Base-by-base conservation (phyloP, 2,329 filamentous ascomycete species). In the Clonostachys byssicola region DNA sequence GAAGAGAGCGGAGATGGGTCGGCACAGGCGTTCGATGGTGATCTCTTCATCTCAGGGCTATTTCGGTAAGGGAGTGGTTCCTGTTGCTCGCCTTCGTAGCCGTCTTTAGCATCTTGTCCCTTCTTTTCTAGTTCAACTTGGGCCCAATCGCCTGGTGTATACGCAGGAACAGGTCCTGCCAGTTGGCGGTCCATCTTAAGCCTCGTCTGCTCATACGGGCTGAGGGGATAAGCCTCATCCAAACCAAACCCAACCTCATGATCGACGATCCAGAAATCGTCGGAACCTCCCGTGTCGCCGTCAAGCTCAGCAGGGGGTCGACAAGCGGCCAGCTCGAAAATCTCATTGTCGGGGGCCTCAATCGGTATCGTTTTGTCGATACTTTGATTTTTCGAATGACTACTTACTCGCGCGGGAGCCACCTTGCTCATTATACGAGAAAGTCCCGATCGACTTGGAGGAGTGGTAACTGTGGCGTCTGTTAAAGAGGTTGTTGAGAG, bases 151-250 rank as follows among this genome's bases (percentile, higher is more conserved):
- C 51, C 47, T n/a, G 73, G 73, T 0, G 65, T 65, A 53, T 79
- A 79, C 9, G 68, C 67, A 5, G 76, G 74, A 6, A 75, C 70
- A 2, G 74, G 72, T 0, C 75, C 73, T 50, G 73, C 71, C 30
- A 78, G 67, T 49, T 78, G 74, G 42, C 69, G 66, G 14, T 77
- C 74, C 33, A 81, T 56, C 57, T 78, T 81, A 48, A 69, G 66
- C 49, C 71, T 65, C 1, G 74, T 73, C 12, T 70, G 54, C 48
- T 83, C 77, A 50, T 82, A 83, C 2, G 72, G 64, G 40, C 66
- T 74, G 35, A 74, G 49, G 17, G 62, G 62, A 4, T 67, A 61
- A 0, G 65, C 63, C 34, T 67, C 66, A 20, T 71, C 23, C 65
- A 45, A 46, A 1, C 67, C 68, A 6, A 74, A 52, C 38, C 73